Base-by-base conservation (phyloP, 2,329 filamentous ascomycete genomes). In the Aureobasidium vineae region DNA sequence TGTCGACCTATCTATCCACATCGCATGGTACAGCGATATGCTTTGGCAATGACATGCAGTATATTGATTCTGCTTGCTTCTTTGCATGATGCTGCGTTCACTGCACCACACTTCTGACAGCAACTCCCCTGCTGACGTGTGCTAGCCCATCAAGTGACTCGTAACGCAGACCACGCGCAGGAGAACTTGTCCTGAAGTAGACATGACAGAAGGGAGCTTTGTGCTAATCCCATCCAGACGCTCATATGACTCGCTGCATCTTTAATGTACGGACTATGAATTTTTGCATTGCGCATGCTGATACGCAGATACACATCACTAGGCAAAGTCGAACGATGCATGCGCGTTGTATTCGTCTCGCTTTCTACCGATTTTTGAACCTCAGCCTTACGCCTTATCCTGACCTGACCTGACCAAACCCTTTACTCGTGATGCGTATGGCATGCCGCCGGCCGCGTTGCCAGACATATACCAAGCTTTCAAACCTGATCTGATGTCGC, bases 381-480 rank as follows among this genome's bases (percentile, higher is more conserved):
- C 54, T 38, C 40, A 59, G 54, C 54, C 54, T 59, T 60, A 26
- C 40, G 56, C 56, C 56, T 33, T 60, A 36, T 21, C 56, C 41
- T 49, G 16, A 5, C 54, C 40, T 43, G 38, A 33, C 38, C 38
- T 49, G 41, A 23, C 7, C 31, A 15, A 38, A 26, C 33, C n/a
- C 41, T 33, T 23, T 19, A 19, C 40, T 59, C 54, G 40, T 59
- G 38, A 45, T 49, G 41, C 41, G 57, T 38, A 26, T 49, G 26
- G 21, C 40, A 43, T 43, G 26, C 40, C 54, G 40, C 40, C 26
- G n/a, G 31, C 45, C 59, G 21, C 33, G 59, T 63, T 11, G 31
- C 15, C 59, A n/a, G n/a, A 43, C n/a, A 13, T 26, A 19, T 19
- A 15, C 36, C 40, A 38, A 57, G 23, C 16, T 41, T 28, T 64